Percentiles rank a stretch among this genome's conserved stretches.
phyloP scores from a whole-genome alignment of 257 asterid species.

The Solanum ossicruentum region DNA sequence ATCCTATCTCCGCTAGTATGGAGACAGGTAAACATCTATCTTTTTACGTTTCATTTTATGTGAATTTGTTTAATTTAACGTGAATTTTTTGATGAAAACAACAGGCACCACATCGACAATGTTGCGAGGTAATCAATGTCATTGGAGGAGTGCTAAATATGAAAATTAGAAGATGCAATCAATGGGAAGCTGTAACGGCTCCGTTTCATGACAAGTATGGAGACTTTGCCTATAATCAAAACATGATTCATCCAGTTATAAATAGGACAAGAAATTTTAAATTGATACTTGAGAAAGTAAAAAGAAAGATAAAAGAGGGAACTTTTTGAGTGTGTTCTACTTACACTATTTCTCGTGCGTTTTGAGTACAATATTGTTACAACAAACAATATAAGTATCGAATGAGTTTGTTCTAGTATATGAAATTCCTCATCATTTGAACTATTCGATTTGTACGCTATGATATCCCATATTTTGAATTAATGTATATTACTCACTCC shows the following conservation, averaged over 20 bases:
- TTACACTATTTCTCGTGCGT: no score
- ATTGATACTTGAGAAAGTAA: background rate
- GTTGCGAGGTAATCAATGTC: background rate
- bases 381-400: no score
- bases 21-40: background rate
- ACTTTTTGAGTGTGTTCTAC: no score
- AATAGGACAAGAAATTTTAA: background rate
- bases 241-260: background rate
- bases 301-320: no score
- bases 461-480: no score
- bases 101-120: constrained; percentile 9
- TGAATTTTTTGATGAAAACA: no score
- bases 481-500: no score
- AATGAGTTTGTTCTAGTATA: no score
- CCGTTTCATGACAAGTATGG: background rate
- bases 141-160: background rate
- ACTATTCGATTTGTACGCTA: no score
- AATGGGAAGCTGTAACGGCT: background rate
- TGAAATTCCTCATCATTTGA: background rate
- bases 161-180: background rate
- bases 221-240: background rate
- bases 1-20: background rate
- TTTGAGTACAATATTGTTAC: no score
- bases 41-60: background rate
- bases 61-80: background rate